Evolutionary conservation across 495 filamentous ascomycete genomes (phyloP), one percentile per base, ranked within the genome.

Genomic region (Hypoxylon fragiforme): DNA sequence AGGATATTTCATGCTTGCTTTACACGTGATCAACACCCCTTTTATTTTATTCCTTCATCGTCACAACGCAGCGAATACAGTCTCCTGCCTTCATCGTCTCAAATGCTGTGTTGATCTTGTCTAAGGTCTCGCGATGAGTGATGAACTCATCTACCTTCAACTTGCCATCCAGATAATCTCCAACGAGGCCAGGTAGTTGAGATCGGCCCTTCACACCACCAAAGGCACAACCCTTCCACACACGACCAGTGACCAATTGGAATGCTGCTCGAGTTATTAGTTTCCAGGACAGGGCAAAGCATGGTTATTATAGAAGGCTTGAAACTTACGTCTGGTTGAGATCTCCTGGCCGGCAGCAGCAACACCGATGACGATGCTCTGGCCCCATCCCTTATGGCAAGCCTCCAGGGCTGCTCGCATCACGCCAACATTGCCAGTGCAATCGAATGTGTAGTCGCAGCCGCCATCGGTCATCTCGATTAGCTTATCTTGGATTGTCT

Each of bases 61-160:
- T 70, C 8, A 88, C 78, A 8, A 83, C 95, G 55, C 89, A 96
- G 38, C 94, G 86, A 60, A 98, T 92, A 72, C 94, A 98, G 69
- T 97, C 91, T 31, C 94, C 94, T 44, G 82, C 76, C 81, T 96
- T 96, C 94, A 98, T 98, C 71, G 86, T 81, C 41, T 89, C 81
- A 57, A 98, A 98, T 8, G 91, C 92, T 14, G 76, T 77, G 79
- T 96, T 97, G 75, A 98, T 97, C 41, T 84, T 79, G 18, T 68
- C 66, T 38, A 98, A 78, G 6, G 76, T 74, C 80, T 95, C 87
- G 36, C 94, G 86, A 78, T 98, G 95, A 21, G 94, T 98, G 74
- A 98, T 97, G 79, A 97, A 97, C 78, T 98, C 94, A 66, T 98
- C 95, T 32, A 98, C 92, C 88, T 96, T 97, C 65, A 98, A 82